phyloP scores from a whole-genome alignment of 2,329 filamentous ascomycete genomes.

The Orbilia brochopaga region DNA sequence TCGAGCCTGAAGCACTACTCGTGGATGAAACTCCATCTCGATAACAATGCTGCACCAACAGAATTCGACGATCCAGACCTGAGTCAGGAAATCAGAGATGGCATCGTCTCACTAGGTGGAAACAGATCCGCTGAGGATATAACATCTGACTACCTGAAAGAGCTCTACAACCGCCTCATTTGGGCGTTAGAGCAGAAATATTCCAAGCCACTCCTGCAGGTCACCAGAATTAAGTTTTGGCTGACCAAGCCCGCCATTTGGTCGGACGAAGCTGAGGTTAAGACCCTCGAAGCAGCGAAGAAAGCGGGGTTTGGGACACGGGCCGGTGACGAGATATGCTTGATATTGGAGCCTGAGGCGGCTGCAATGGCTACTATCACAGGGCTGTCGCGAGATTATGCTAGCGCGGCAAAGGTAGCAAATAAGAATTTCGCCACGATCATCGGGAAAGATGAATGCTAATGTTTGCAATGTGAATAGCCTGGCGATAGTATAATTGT shows the following conservation, averaged over 20 bases:
- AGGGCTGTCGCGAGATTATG: constrained; percentile 3
- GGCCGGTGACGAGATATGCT: constrained; percentile 8
- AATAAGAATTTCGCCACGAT: too few relatives aligned
- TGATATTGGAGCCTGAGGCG: constrained; percentile 12
- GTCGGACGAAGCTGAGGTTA: constrained; percentile 6
- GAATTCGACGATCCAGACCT: constrained; percentile 8
- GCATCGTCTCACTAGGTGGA: neutral
- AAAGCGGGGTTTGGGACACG: constrained; percentile 5
- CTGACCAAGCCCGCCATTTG: constrained; percentile 9
- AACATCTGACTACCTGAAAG: constrained; percentile 10
- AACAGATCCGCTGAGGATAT: neutral
- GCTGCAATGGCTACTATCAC: constrained; percentile 5
- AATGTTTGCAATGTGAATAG: neutral
- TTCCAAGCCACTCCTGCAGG: neutral
- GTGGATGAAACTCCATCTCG: constrained; percentile 9
- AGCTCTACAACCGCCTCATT: neutral
- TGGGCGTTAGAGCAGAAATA: neutral
- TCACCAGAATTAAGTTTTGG: constrained; percentile 8
- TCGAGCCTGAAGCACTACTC: constrained; percentile 5
- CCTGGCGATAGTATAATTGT: constrained; percentile 13
- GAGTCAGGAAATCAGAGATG: neutral
- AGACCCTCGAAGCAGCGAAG: constrained; percentile 6
- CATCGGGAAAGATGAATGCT: too few relatives aligned
- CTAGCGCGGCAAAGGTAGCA: constrained; percentile 1
- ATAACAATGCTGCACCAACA: neutral